A percentile compares a stretch with the other conserved stretches of the same genome.
These are phyloP conservation scores for Mortierella claussenii DNA, from an alignment of 192 early-diverging fungal species.

Conservation along the genomic window DNA sequence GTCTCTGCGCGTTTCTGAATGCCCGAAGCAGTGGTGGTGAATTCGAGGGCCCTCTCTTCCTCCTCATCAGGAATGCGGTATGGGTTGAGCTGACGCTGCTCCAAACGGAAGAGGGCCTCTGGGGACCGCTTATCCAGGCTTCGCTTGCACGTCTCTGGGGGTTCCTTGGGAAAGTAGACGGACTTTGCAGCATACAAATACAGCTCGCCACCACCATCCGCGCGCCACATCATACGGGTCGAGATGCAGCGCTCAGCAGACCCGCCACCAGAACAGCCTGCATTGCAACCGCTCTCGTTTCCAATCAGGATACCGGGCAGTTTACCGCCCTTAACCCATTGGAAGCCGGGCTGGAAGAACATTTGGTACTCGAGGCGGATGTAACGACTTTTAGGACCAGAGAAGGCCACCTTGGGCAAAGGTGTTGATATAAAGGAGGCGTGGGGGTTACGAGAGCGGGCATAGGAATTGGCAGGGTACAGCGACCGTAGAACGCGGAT, in stretches of 20 bases:
- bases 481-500: conserved; percentile 26
- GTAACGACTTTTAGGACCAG: conserved; percentile 14
- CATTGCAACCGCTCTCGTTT: conserved; percentile 49
- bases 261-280: conserved; percentile 58
- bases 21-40: background rate
- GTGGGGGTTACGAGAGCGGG: conserved; percentile 18
- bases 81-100: conserved; percentile 8
- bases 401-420: conserved; percentile 23
- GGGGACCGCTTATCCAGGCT: conserved; percentile 30
- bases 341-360: conserved; percentile 56
- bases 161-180: conserved; percentile 26
- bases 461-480: conserved; percentile 34
- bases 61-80: conserved; percentile 9
- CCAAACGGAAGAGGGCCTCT: conserved; percentile 5
- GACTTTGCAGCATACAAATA: conserved; percentile 62
- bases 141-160: conserved; percentile 10
- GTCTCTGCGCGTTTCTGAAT: conserved; percentile 4
- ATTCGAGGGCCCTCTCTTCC: background rate
- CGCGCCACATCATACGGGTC: conserved; percentile 60
- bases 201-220: conserved; percentile 59
- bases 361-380: conserved; percentile 59
- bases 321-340: conserved; percentile 69
- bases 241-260: conserved; percentile 67
- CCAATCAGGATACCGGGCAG: conserved; percentile 67
- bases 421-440: conserved; percentile 20